A percentile compares a stretch with the other conserved stretches of the same genome.
These are phyloP conservation scores for Cafeteria roenbergensis DNA, from an alignment of 108 stramenopile species.

Conservation along the genomic window DNA sequence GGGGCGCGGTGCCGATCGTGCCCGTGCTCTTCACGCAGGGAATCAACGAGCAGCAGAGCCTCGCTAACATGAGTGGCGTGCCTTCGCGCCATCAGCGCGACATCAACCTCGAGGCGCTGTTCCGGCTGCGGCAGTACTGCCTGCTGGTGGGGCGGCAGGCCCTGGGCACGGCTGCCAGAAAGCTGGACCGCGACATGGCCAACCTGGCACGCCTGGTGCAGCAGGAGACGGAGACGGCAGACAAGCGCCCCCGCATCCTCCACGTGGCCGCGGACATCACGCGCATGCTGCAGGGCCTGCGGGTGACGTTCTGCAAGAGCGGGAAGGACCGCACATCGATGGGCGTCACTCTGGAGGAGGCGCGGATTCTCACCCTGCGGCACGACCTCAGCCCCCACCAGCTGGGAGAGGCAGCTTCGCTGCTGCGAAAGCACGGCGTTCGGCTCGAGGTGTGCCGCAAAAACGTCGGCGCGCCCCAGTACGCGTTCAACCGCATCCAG, in stretches of 20 bases:
- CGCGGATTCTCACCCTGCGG: constrained; percentile 11
- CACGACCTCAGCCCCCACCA: neutral
- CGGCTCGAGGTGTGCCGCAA: constrained; percentile 36
- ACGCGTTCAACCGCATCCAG: constrained; percentile 32
- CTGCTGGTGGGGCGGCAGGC: neutral
- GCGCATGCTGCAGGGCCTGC: constrained; percentile 20
- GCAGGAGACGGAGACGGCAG: constrained; percentile 5
- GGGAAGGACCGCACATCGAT: constrained; percentile 34
- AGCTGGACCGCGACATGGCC: neutral
- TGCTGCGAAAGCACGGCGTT: constrained; percentile 14
- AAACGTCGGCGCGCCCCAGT: constrained; percentile 41
- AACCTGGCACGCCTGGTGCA: constrained; percentile 4
- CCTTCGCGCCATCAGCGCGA: neutral
- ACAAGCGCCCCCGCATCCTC: constrained; percentile 28
- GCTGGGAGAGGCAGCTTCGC: constrained; percentile 9
- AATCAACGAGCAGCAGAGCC: constrained; percentile 29
- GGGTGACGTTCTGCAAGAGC: constrained; percentile 27
- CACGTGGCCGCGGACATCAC: constrained; percentile 7
- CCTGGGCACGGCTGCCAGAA: too few relatives aligned
- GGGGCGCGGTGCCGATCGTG: neutral
- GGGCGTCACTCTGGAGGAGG: constrained; percentile 30
- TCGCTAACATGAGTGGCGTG: constrained; percentile 14
- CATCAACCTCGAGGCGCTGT: constrained; percentile 3
- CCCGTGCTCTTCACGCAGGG: constrained; percentile 33
- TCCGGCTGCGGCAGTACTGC: neutral